These are phyloP conservation scores for Hymenoscyphus repandus DNA, from an alignment of 2,329 filamentous ascomycete species.

Conservation along the genomic window DNA sequence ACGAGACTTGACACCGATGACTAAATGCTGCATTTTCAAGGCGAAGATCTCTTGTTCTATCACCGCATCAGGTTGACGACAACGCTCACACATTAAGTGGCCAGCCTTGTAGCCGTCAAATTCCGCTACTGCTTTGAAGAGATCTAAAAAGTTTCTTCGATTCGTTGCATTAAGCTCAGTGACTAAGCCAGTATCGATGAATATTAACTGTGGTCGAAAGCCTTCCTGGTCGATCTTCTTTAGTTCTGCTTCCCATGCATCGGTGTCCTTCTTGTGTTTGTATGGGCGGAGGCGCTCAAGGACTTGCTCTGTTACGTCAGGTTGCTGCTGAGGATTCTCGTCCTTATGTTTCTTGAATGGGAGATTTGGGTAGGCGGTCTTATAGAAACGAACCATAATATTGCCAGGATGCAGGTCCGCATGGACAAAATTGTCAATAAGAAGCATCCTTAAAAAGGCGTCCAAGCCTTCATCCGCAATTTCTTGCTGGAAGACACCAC, in stretches of 20 bases:
- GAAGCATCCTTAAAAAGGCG: constrained; percentile 91
- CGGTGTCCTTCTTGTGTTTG: constrained; percentile 53
- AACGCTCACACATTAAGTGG: constrained; percentile 92
- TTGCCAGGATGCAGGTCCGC: constrained; percentile 96
- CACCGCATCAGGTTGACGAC: constrained; percentile 85
- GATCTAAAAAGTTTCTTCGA: constrained; percentile 83
- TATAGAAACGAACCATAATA: constrained; percentile 99
- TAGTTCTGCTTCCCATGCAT: constrained; percentile 71
- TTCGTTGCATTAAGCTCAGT: constrained; percentile 88
- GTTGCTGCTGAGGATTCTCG: constrained; percentile 41
- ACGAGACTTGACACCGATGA: constrained; percentile 81
- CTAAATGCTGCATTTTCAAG: constrained; percentile 93
- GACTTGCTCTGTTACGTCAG: constrained; percentile 84
- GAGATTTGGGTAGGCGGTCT: constrained; percentile 67
- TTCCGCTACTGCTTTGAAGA: constrained; percentile 93
- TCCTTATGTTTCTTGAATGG: constrained; percentile 37
- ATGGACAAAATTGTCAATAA: constrained; percentile 97
- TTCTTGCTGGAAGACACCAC: constrained; percentile 86
- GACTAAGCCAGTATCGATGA: constrained; percentile 94
- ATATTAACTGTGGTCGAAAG: constrained; percentile 89
- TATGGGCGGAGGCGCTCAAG: constrained; percentile 73
- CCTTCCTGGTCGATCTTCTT: constrained; percentile 76
- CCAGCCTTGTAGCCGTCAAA: constrained; percentile 97
- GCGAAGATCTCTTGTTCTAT: constrained; percentile 87
- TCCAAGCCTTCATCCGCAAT: constrained; percentile 94